These are phyloP conservation scores for Podospora didyma DNA, from an alignment of 495 filamentous ascomycete species.

Conservation along the genomic window DNA sequence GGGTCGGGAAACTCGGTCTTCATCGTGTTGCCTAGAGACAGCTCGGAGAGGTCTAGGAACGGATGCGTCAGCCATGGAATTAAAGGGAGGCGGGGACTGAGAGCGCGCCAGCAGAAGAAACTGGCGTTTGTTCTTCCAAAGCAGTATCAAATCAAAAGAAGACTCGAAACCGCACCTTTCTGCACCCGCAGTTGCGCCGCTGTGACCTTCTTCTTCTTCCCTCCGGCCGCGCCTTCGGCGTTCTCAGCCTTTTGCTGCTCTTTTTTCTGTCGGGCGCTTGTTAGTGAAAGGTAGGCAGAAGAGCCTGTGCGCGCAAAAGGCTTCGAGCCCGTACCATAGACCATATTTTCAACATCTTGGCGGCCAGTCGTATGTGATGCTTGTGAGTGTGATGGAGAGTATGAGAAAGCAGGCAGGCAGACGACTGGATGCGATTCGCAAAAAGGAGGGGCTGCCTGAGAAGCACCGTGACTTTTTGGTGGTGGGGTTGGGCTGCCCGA, in stretches of 20 bases:
- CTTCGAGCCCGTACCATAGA: slow-evolving; percentile 69
- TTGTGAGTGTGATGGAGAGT: background rate
- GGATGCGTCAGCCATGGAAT: background rate
- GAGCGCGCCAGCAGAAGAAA: background rate
- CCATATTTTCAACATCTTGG: slow-evolving; percentile 98
- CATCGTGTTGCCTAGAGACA: slow-evolving; percentile 88
- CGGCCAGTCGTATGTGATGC: background rate
- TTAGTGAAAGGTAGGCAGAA: slow-evolving; percentile 53
- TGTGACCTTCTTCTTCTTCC: slow-evolving; percentile 97
- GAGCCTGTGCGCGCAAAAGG: slow-evolving; percentile 44
- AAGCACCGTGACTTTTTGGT: too few relatives aligned
- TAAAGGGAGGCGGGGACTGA: too few relatives aligned
- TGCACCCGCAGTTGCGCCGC: slow-evolving; percentile 93
- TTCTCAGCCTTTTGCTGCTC: slow-evolving; percentile 92
- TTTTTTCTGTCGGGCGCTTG: slow-evolving; percentile 65
- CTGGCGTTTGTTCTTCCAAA: background rate
- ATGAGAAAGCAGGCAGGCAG: background rate
- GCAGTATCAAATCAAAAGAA: background rate
- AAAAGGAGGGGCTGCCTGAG: background rate
- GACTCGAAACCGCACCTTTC: slow-evolving; percentile 61
- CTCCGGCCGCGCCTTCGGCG: slow-evolving; percentile 63
- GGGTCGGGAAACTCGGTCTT: slow-evolving; percentile 88
- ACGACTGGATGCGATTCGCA: background rate
- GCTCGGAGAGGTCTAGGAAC: slow-evolving; percentile 79
- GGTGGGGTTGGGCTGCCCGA: too few relatives aligned